Percentiles rank a stretch among this genome's conserved stretches.
phyloP scores from a whole-genome alignment of 2,329 filamentous ascomycete genomes.

The Aspergillus piperis region DNA sequence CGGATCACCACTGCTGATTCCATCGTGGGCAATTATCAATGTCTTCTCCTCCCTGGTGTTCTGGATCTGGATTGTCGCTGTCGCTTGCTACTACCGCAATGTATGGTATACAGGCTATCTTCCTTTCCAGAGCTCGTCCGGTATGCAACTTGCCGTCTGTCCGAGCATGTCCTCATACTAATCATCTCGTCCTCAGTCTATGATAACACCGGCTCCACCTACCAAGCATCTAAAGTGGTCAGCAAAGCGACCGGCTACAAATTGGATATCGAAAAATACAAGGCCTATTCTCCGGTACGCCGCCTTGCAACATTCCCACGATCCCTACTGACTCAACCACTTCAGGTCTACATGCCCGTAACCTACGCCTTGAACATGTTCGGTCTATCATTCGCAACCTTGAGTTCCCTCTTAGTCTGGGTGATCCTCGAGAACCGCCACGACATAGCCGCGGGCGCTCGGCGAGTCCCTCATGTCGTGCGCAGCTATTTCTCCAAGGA shows the following conservation, averaged over 20 bases:
- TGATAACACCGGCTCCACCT: slow-evolving; percentile 65
- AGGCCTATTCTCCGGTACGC: slow-evolving; percentile 62
- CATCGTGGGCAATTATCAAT: slow-evolving; percentile 70
- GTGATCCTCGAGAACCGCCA: slow-evolving; percentile 24
- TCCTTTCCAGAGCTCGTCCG: slow-evolving; percentile 52
- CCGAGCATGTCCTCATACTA: neutral
- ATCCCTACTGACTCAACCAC: slow-evolving; percentile 4
- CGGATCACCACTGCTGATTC: slow-evolving; percentile 60
- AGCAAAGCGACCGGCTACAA: slow-evolving; percentile 56
- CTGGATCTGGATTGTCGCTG: slow-evolving; percentile 61
- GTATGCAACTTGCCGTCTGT: slow-evolving; percentile 10
- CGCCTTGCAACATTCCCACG: slow-evolving; percentile 57
- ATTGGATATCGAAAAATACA: slow-evolving; percentile 63
- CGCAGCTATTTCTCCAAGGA: neutral
- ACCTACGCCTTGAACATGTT: slow-evolving; percentile 42
- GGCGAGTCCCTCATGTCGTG: neutral
- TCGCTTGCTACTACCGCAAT: slow-evolving; percentile 64
- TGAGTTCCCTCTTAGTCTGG: slow-evolving; percentile 52
- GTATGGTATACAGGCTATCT: slow-evolving; percentile 64
- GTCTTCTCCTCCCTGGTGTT: slow-evolving; percentile 64
- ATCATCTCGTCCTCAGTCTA: slow-evolving; percentile 50
- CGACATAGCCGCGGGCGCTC: slow-evolving; percentile 16
- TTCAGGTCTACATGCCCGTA: slow-evolving; percentile 29
- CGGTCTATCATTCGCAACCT: slow-evolving; percentile 64
- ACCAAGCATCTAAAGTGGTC: slow-evolving; percentile 65